Base-by-base conservation (phyloP, 1,139 yeast genomes). In the Hanseniaspora sp. region DNA sequence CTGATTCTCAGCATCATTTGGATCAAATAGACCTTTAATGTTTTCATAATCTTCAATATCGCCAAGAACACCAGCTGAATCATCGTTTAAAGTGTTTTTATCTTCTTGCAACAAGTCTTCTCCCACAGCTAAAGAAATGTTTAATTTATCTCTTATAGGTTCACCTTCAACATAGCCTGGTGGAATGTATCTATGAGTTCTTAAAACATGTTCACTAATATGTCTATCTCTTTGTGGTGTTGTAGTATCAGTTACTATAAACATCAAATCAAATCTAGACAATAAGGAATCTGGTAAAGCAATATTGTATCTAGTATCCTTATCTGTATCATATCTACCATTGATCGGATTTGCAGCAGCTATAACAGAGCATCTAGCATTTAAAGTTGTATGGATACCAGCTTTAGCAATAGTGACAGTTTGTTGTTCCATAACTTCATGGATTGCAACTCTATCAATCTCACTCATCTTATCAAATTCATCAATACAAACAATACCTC, bases 371-470 rank as follows among this genome's bases (percentile, higher is more conserved):
- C 98, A 92, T 63, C 99, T 80, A 15, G 99, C 98, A 68, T 92
- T 92, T 62, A 92, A 76, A 6, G 97, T 84, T 1, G 98, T 90
- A 67, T 92, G 97, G 61, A 92, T 92, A 61, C 99, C 99, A 1
- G 98, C 98, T 68, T 92, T 94, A 51, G 98, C 96, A 67, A 92
- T 90, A 1, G 98, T 92, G 34, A 92, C 96, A 0, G 99, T 92
- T 68, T 94, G 99, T 71, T 92, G 98, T 73, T 92, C 98, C 98
- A 92, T 94, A 52, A 92, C 98, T 77, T 92, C 99, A 71, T 92
- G 99, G 64, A 92, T 92, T 1, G 98, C 97, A 54, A 92, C 98
- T 68, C 98, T 79, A 71, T 92, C 99, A 34, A 82, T 79, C 67
- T 94, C 98, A 58, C 87, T 83, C 99, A 92, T 92, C 69, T 92